Conservation (phyloP, 1,284 basidiomycete genomes). For the Fomitopsis pinicola region DNA sequence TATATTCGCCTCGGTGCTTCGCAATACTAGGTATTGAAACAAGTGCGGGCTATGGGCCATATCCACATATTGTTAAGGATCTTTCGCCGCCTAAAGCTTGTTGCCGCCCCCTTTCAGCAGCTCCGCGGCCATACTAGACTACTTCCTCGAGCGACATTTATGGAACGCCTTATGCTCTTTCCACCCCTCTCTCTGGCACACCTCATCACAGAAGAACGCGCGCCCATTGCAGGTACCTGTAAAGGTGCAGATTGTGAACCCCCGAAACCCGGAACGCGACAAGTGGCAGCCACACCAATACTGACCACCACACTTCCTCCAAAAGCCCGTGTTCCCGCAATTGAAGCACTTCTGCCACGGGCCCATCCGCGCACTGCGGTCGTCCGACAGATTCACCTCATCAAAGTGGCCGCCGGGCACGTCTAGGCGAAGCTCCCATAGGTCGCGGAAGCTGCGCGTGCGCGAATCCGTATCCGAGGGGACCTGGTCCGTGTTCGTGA, state of each 20-base stretch:
- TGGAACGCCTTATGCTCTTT: constrained; percentile 27
- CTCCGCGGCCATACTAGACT: neutral
- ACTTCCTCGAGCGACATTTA: constrained; percentile 11
- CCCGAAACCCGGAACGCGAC: no score
- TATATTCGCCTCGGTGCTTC: no score
- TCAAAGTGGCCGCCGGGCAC: constrained; percentile 35
- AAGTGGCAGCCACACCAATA: no score
- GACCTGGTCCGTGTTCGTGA: constrained; percentile 33
- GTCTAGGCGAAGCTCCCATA: no score
- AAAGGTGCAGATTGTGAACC: neutral
- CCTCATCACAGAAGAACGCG: constrained; percentile 25
- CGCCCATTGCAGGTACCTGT: constrained; percentile 23
- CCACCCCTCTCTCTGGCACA: constrained; percentile 29
- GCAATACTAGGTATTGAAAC: no score
- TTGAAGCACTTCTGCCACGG: constrained; percentile 41
- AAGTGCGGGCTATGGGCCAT: no score
- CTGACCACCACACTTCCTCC: constrained; percentile 39
- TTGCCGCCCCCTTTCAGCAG: no score
- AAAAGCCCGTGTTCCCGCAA: constrained; percentile 32
- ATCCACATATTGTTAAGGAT: no score
- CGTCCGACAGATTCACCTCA: constrained; percentile 32
- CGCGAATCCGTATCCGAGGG: constrained; percentile 28
- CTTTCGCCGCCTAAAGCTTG: no score
- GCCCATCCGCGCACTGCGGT: constrained; percentile 30
- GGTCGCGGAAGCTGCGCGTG: constrained; percentile 30